Evolutionary conservation across 2,329 filamentous ascomycete genomes (phyloP).

Genomic region (Xylariales sp.): DNA sequence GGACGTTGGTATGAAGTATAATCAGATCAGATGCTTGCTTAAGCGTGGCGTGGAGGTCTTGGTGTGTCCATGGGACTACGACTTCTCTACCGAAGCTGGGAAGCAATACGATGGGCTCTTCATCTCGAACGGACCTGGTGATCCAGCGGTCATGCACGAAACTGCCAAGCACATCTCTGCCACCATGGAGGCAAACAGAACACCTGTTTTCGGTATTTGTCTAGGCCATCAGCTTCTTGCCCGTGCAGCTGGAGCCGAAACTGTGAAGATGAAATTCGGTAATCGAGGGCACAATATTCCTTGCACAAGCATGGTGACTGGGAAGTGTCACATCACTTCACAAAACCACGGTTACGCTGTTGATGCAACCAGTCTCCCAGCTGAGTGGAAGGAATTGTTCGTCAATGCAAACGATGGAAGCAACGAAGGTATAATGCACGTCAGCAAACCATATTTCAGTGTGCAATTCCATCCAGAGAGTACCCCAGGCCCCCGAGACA

Average conservation of each 20-base stretch:
- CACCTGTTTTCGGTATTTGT: slow-evolving; percentile 93
- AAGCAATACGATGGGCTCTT: slow-evolving; percentile 95
- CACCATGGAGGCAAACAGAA: slow-evolving; percentile 72
- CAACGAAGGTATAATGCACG: slow-evolving; percentile 95
- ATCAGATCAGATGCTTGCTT: slow-evolving; percentile 91
- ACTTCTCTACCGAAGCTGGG: slow-evolving; percentile 71
- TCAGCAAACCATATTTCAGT: slow-evolving; percentile 86
- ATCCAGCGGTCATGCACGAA: slow-evolving; percentile 76
- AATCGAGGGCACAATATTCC: slow-evolving; percentile 99
- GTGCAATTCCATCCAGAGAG: slow-evolving; percentile 99
- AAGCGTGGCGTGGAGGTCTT: slow-evolving; percentile 88
- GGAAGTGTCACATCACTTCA: slow-evolving; percentile 97
- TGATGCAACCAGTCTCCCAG: slow-evolving; percentile 68
- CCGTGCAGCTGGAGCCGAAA: slow-evolving; percentile 78
- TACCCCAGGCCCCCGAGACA: slow-evolving; percentile 90
- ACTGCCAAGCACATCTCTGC: slow-evolving; percentile 77
- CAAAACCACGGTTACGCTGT: slow-evolving; percentile 98
- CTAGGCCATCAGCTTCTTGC: slow-evolving; percentile 91
- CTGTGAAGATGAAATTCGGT: slow-evolving; percentile 97
- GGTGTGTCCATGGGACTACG: slow-evolving; percentile 93
- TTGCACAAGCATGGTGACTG: slow-evolving; percentile 91
- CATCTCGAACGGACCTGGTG: slow-evolving; percentile 95
- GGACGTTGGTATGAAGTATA: slow-evolving; percentile 97
- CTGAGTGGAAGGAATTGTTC: slow-evolving; percentile 89
- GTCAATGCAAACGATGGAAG: slow-evolving; percentile 97